phyloP scores from a whole-genome alignment of 2,329 filamentous ascomycete genomes.

The Seiridium unicorne region DNA sequence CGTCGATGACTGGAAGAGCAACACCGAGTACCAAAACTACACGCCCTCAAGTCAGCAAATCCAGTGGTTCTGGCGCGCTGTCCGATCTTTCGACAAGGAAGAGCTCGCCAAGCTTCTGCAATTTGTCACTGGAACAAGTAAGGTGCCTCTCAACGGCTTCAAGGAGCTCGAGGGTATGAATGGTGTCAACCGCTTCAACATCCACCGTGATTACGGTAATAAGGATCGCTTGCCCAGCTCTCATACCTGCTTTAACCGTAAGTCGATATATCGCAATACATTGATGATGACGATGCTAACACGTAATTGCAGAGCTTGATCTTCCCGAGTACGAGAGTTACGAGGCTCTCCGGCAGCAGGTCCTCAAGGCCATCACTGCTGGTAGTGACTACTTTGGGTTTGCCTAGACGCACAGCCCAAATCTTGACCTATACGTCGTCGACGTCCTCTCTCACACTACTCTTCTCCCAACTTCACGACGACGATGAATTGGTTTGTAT shows the following conservation, averaged over 20 bases:
- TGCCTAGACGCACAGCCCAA: constrained; percentile 55
- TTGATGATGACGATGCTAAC: constrained; percentile 31
- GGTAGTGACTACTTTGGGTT: constrained; percentile 98
- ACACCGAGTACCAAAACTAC: constrained; percentile 99
- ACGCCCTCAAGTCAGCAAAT: constrained; percentile 91
- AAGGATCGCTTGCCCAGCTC: constrained; percentile 94
- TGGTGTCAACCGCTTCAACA: constrained; percentile 96
- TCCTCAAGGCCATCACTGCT: constrained; percentile 95
- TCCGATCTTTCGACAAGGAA: constrained; percentile 97
- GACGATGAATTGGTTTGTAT: constrained; percentile 11
- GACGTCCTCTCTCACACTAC: not conserved
- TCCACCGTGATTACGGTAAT: constrained; percentile 95
- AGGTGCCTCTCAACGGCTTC: constrained; percentile 97
- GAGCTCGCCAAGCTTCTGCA: constrained; percentile 95
- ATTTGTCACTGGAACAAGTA: constrained; percentile 97
- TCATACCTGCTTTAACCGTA: constrained; percentile 99
- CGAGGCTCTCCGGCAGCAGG: constrained; percentile 79
- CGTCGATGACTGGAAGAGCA: constrained; percentile 98
- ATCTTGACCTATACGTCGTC: not conserved
- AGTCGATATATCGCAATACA: constrained; percentile 42
- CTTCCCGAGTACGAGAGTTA: constrained; percentile 98
- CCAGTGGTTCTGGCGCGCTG: constrained; percentile 99
- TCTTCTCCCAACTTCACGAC: not conserved
- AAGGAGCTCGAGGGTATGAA: constrained; percentile 99
- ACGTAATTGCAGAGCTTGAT: constrained; percentile 72